Evolutionary conservation across 106 monocot genomes (phyloP), one percentile per base, ranked within the genome.

Genomic region (Dendrobium chrysotoxum): DNA sequence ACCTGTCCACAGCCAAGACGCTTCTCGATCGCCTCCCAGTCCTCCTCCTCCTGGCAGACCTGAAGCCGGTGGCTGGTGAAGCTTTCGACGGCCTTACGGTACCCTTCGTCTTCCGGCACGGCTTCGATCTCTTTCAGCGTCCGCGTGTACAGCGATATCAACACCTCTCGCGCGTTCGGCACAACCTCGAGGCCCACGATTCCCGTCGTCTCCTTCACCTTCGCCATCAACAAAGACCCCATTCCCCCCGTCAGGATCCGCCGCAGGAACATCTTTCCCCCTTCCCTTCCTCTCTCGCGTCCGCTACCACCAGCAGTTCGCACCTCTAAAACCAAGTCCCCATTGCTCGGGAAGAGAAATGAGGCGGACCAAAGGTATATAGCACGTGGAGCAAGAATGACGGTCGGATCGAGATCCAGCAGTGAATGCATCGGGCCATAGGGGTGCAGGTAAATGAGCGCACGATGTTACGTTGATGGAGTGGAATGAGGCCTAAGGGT

Each of bases 131-230:
- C 96, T 80, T 87, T 86, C 15, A 97, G 92, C 12, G 96, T 96
- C 61, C 73, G 76, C 53, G 40, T 86, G 92, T 96, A 93, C 35
- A 96, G 90, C 0, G 79, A 86, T 81, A 93, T 89, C 75, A 96
- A 85, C 61, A 96, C 96, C 79, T 93, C 92, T 68, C 89, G 72
- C 12, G 96, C 96, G 86, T 96, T 93, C 20, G 96, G 96, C 58
- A 92, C 96, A 74, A 96, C 93, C 17, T 93, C 96, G 1, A 96
- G 85, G 13, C 96, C 96, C 23, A 84, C 93, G 90, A 96, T 93
- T 72, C 93, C 96, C 75, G 93, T 96, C 86, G 96, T 90, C 64
- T 93, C 87, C 89, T 96, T 93, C 83, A 90, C 90, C 86, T 61
- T 88, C 76, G 83, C 87, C 85, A 90, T 79, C 75, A 88, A 81